These are phyloP conservation scores for Candida jianshihensis DNA, from an alignment of 805 yeast species.

Conservation along the genomic window DNA sequence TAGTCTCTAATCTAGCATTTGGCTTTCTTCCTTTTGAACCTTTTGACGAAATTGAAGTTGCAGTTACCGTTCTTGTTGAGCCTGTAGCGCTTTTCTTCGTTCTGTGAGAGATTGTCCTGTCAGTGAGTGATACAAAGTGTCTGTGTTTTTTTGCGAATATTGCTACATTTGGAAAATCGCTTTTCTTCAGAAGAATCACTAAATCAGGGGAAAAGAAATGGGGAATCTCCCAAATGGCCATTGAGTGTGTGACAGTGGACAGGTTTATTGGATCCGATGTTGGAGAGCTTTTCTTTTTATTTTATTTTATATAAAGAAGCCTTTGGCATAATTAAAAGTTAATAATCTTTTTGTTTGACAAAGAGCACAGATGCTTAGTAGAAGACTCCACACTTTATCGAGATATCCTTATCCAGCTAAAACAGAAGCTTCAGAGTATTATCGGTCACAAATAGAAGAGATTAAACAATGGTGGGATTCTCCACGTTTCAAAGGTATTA, in stretches of 20 bases:
- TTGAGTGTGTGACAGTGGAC: too few species aligned
- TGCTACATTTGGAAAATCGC: too few species aligned
- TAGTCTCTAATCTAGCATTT: background rate
- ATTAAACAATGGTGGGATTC: conserved; percentile 45
- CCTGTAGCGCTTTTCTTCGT: background rate
- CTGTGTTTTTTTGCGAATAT: too few species aligned
- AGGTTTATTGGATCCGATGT: too few species aligned
- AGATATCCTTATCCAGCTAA: conserved; percentile 17
- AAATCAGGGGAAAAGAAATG: too few species aligned
- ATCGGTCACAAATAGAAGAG: conserved; percentile 24
- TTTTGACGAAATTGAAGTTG: background rate
- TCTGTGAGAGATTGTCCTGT: background rate
- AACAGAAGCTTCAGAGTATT: conserved; percentile 10
- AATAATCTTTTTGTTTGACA: too few species aligned
- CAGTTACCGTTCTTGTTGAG: background rate
- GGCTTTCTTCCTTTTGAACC: background rate
- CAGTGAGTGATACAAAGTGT: too few species aligned
- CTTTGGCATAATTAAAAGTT: too few species aligned
- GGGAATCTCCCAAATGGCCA: too few species aligned
- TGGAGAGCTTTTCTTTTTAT: too few species aligned
- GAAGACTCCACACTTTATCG: conserved; percentile 5
- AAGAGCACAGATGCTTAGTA: background rate
- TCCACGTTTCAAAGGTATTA: conserved; percentile 39
- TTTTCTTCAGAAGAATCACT: too few species aligned
- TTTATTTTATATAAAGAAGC: too few species aligned